These are phyloP conservation scores for Escallonia herrerae DNA, from an alignment of 129 eudicot genomes.

Conservation along the genomic window DNA sequence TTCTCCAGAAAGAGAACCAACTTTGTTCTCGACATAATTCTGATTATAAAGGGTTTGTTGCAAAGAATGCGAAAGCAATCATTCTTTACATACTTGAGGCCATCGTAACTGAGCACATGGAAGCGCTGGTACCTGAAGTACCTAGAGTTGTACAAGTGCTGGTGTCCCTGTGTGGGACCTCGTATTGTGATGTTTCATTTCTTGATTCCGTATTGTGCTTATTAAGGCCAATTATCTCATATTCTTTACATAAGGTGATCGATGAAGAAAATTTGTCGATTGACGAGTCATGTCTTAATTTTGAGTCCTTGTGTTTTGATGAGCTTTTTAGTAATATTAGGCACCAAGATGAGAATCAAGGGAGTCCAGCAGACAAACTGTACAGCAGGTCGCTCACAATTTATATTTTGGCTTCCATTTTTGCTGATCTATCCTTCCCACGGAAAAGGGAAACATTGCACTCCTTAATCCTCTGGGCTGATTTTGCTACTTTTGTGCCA, in stretches of 20 bases:
- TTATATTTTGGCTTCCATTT: conserved; percentile 66
- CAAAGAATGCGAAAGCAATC: conserved; percentile 82
- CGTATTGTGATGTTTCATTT: conserved; percentile 81
- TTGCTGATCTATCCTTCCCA: conserved; percentile 57
- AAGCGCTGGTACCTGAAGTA: conserved; percentile 84
- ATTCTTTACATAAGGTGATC: conserved; percentile 60
- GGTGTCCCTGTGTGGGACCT: conserved; percentile 53
- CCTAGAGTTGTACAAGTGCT: conserved; percentile 76
- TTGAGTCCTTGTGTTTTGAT: conserved; percentile 76
- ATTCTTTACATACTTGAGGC: conserved; percentile 75
- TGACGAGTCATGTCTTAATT: conserved; percentile 52
- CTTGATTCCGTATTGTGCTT: conserved; percentile 54
- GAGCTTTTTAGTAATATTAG: conserved; percentile 58
- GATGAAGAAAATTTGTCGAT: conserved; percentile 37
- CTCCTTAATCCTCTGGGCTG: conserved; percentile 55
- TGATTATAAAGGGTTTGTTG: conserved; percentile 53
- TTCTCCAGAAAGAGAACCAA: conserved; percentile 32
- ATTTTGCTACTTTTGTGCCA: conserved; percentile 62
- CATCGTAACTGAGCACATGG: conserved; percentile 82
- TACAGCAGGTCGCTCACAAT: conserved; percentile 55
- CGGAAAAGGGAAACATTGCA: conserved; percentile 57
- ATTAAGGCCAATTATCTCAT: conserved; percentile 72
- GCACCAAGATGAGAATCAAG: conserved; percentile 24
- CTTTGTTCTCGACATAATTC: conserved; percentile 22
- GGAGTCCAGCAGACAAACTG: conserved; percentile 14